Conservation (phyloP, 805 yeast species). For the Candida coleopterorum region DNA sequence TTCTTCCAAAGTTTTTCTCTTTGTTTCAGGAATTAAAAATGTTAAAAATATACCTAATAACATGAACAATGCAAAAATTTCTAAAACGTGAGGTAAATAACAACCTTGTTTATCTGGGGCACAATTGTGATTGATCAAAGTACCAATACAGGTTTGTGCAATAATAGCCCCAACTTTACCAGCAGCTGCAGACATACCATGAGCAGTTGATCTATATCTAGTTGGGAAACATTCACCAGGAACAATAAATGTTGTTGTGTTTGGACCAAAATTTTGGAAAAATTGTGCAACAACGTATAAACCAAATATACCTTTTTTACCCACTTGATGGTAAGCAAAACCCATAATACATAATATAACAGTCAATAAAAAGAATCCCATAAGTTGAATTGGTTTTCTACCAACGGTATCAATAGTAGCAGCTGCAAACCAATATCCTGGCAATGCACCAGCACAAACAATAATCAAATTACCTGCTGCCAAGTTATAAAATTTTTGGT, state of each 20-base stretch:
- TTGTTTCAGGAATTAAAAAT: slow-evolving; percentile 80
- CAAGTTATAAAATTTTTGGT: slow-evolving; percentile 63
- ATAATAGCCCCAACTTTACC: slow-evolving; percentile 93
- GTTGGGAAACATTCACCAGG: slow-evolving; percentile 95
- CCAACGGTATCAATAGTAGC: slow-evolving; percentile 79
- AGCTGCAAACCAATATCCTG: slow-evolving; percentile 87
- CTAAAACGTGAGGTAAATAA: slow-evolving; percentile 90
- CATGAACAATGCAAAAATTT: slow-evolving; percentile 91
- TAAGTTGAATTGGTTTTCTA: slow-evolving; percentile 76
- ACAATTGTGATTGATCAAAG: slow-evolving; percentile 76
- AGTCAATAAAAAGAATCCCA: slow-evolving; percentile 72
- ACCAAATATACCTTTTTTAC: slow-evolving; percentile 70
- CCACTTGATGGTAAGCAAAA: slow-evolving; percentile 71
- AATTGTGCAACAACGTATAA: slow-evolving; percentile 78
- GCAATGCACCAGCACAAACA: slow-evolving; percentile 91
- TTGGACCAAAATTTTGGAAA: slow-evolving; percentile 91
- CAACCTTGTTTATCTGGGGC: slow-evolving; percentile 48
- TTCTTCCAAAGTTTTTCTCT: slow-evolving; percentile 86
- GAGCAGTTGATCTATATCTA: slow-evolving; percentile 92
- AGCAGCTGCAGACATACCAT: slow-evolving; percentile 88
- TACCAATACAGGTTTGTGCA: slow-evolving; percentile 86
- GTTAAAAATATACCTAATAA: slow-evolving; percentile 66
- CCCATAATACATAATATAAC: slow-evolving; percentile 74
- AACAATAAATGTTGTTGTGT: slow-evolving; percentile 83
- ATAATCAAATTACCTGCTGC: slow-evolving; percentile 92